Base-by-base conservation (phyloP, 2,329 filamentous ascomycete genomes). In the Bipolaris victoriae region DNA sequence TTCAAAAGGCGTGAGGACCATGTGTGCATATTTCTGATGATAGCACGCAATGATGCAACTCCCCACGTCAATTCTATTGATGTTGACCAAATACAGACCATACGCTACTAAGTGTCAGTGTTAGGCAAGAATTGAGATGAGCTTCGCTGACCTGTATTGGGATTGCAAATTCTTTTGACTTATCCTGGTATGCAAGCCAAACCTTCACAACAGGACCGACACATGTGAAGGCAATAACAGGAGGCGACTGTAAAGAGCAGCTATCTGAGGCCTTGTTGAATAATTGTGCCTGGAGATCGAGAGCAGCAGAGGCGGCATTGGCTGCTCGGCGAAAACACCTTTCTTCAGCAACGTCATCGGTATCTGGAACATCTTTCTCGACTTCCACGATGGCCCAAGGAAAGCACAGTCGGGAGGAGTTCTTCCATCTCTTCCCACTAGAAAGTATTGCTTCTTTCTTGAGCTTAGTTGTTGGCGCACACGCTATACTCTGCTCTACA, bases 381-480 rank as follows among this genome's bases (percentile, higher is more conserved):
- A 62, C 41, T 37, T 62, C 55, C 7, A 59, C 52, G 4, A 62
- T 24, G 15, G 59, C 59, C 55, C 55, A 62, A 3, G 59, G 59
- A 31, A 62, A 62, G 24, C 55, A 62, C 7, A 16, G 40, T 7
- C 11, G 26, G 4, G 56, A 56, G 4, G 52, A 11, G 33, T 6
- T 37, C 11, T 18, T 41, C 20, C 47, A 45, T 5, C 9, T 11
- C 10, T 24, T 49, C 9, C 36, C 22, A 2, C 37, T 15, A 29
- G 31, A 33, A 5, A 22, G 16, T 1, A 36, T 24, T 3, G 31
- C 33, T 54, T 41, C 52, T 20, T 51, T 47, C 13, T 46, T 31
- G n/a, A 60, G 16, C 7, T 33, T 45, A 10, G 49, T 60, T 11
- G 53, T 60, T n/a, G 53, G 45, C 29, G 48, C 49, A 16, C 53